Percentiles rank a stretch among this genome's conserved stretches.
Evolutionary conservation across 108 stramenopile genomes (phyloP).

Genomic region (Fistulifera solaris): DNA sequence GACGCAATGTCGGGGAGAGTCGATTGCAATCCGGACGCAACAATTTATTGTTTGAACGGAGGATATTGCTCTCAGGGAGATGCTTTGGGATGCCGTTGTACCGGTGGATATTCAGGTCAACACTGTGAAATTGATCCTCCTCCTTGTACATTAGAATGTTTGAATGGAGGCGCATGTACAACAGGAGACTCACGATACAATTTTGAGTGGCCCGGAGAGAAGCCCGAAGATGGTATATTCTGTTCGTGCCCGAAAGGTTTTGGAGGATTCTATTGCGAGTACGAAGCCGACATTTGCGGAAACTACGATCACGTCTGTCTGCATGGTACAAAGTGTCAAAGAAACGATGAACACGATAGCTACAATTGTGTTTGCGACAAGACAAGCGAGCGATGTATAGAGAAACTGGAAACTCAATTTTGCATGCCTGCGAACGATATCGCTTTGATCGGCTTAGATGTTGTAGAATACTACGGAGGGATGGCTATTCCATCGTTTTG

Average conservation of each 20-base stretch:
- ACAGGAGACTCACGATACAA: slow-evolving; percentile 8
- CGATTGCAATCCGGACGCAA: no score
- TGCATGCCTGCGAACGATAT: no score
- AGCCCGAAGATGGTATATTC: slow-evolving; percentile 27
- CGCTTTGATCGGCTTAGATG: no score
- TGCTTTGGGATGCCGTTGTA: background rate
- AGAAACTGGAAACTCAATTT: no score
- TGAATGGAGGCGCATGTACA: background rate
- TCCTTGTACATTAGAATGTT: slow-evolving; percentile 1
- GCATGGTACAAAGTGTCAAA: slow-evolving; percentile 33
- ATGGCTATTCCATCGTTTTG: slow-evolving; percentile 6
- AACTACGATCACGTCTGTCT: slow-evolving; percentile 27
- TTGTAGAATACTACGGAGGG: background rate
- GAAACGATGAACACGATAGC: slow-evolving; percentile 9
- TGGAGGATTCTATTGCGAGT: slow-evolving; percentile 19
- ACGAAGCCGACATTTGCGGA: slow-evolving; percentile 23
- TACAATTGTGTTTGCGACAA: slow-evolving; percentile 25
- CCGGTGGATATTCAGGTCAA: background rate
- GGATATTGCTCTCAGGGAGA: slow-evolving; percentile 1
- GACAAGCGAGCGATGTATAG: no score
- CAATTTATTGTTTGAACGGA: slow-evolving; percentile 2
- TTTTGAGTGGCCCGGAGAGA: no score
- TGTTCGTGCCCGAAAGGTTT: slow-evolving; percentile 40
- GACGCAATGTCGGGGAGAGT: no score
- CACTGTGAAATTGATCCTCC: background rate